A percentile compares a stretch with the other conserved stretches of the same genome.
Evolutionary conservation across 2,329 filamentous ascomycete genomes (phyloP).

Genomic region (Xylariaceae sp.): DNA sequence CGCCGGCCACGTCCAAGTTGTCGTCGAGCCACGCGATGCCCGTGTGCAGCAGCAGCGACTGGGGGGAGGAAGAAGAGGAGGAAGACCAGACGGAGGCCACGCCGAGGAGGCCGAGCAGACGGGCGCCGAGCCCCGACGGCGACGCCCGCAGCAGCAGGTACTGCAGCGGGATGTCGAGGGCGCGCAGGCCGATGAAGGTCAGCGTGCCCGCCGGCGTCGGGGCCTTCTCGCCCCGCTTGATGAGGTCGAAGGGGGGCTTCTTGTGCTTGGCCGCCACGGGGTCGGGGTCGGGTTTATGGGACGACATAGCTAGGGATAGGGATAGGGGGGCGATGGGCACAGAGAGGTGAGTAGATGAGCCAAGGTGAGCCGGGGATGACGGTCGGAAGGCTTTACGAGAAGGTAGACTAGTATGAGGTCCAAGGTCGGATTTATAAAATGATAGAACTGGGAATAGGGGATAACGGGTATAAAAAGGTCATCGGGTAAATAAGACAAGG

Average conservation of each 20-base stretch:
- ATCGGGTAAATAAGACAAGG: no score
- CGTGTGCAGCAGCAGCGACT: background rate
- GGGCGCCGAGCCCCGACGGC: constrained; percentile 32
- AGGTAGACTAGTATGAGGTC: no score
- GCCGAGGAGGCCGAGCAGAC: constrained; percentile 39
- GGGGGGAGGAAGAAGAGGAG: constrained; percentile 23
- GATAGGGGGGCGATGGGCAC: no score
- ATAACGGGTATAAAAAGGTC: no score
- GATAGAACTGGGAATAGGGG: no score
- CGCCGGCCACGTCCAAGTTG: constrained; percentile 37
- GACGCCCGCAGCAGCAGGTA: constrained; percentile 13
- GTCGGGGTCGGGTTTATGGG: no score
- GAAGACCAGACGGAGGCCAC: constrained; percentile 32
- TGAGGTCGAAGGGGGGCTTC: constrained; percentile 22
- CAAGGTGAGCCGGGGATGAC: no score
- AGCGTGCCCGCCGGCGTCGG: constrained; percentile 27
- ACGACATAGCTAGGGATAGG: no score
- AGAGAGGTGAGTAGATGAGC: no score
- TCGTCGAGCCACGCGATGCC: constrained; percentile 22
- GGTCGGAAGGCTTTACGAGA: no score
- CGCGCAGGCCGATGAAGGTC: constrained; percentile 32
- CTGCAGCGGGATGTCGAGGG: constrained; percentile 23
- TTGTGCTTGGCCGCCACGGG: no score
- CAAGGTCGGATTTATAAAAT: no score
- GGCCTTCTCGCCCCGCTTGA: constrained; percentile 29